Percentiles rank a stretch among this genome's conserved stretches.
Evolutionary conservation across 2,329 filamentous ascomycete species (phyloP).

Genomic region (Fusarium euwallaceae): DNA sequence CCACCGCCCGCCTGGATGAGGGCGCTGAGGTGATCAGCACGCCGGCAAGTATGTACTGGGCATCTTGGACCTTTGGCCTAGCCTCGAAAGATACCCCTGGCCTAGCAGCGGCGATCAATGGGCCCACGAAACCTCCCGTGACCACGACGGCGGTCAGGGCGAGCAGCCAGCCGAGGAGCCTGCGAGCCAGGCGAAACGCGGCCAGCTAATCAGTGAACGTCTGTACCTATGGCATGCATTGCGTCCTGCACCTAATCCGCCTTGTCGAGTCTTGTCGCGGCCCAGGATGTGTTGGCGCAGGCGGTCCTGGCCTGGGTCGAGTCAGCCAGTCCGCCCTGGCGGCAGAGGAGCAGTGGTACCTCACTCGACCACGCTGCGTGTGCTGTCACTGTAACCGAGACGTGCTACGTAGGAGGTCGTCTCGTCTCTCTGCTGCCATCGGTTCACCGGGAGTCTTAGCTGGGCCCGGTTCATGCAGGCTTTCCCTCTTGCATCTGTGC

Average conservation of each 20-base stretch:
- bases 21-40: constrained; percentile 36
- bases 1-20: constrained; percentile 25
- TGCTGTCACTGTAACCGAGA: constrained; percentile 23
- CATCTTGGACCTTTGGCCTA: constrained; percentile 17
- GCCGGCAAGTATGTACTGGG: constrained; percentile 17
- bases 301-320: constrained; percentile 27
- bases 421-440: constrained; percentile 31
- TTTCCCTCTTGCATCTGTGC: constrained; percentile 45
- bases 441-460: constrained; percentile 35
- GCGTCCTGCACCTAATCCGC: constrained; percentile 49
- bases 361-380: constrained; percentile 2
- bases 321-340: constrained; percentile 24
- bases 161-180: constrained; percentile 28
- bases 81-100: constrained; percentile 36
- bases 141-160: constrained; percentile 46
- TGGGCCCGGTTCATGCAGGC: constrained; percentile 48
- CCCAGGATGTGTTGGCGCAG: constrained; percentile 43
- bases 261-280: constrained; percentile 35
- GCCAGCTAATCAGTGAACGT: constrained; percentile 44
- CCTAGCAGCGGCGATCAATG: constrained; percentile 47
- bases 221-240: constrained; percentile 52
- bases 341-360: constrained; percentile 15
- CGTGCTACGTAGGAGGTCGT: constrained; percentile 19
- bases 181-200: constrained; percentile 24
- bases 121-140: constrained; percentile 43